Evolutionary conservation across 257 asterid genomes (phyloP).

Genomic region (Solanum appendiculatum): DNA sequence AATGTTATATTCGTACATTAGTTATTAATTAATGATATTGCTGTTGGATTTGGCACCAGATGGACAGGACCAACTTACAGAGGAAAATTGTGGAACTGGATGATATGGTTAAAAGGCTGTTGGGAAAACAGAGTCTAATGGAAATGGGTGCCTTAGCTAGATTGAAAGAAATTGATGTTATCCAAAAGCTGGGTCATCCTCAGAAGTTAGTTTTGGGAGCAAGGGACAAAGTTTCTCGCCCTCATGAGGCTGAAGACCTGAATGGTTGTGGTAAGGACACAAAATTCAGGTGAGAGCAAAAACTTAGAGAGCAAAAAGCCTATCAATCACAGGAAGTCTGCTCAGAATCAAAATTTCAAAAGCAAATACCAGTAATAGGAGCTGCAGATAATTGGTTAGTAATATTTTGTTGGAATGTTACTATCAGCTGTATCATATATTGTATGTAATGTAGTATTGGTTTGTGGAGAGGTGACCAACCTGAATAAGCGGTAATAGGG

Average conservation of each 20-base stretch:
- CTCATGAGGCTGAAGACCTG: slow-evolving; percentile 18
- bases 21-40: neutral
- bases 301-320: neutral
- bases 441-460: neutral
- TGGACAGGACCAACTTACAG: slow-evolving; percentile 59
- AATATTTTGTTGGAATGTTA: neutral
- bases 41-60: slow-evolving; percentile 26
- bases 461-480: neutral
- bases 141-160: slow-evolving; percentile 20
- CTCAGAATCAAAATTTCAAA: neutral
- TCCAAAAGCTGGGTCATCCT: slow-evolving; percentile 38
- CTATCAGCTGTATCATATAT: neutral
- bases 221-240: slow-evolving; percentile 29
- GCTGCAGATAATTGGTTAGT: neutral
- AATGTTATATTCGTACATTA: neutral
- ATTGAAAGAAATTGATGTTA: slow-evolving; percentile 19
- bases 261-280: slow-evolving; percentile 8
- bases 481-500: neutral
- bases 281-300: slow-evolving; percentile 21
- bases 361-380: neutral
- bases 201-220: slow-evolving; percentile 35
- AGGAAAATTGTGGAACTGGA: slow-evolving; percentile 57
- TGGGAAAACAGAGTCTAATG: slow-evolving; percentile 32
- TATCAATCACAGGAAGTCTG: neutral
- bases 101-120: slow-evolving; percentile 47